Conservation (phyloP, 2,329 filamentous ascomycete species). For the Pseudocercospora vitis region DNA sequence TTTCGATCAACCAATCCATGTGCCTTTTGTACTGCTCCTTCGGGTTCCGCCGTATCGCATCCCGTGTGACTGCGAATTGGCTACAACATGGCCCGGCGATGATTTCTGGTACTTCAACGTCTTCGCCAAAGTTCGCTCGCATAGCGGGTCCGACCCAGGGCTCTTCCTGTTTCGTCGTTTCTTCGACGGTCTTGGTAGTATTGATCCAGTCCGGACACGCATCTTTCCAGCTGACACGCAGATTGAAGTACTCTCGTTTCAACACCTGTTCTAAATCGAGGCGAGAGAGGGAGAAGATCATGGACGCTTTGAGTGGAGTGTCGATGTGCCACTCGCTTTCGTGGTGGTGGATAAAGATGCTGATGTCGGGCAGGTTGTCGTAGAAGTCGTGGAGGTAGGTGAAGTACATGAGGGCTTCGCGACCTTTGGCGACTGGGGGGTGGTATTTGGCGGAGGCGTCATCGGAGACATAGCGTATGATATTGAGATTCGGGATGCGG, state of each 20-base stretch:
- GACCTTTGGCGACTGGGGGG: slow-evolving; percentile 21
- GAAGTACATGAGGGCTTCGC: slow-evolving; percentile 29
- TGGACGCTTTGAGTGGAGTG: slow-evolving; percentile 16
- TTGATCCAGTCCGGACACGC: slow-evolving; percentile 26
- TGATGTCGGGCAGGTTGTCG: slow-evolving; percentile 23
- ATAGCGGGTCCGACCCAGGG: slow-evolving; percentile 23
- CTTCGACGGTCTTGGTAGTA: slow-evolving; percentile 20
- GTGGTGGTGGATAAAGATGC: slow-evolving; percentile 25
- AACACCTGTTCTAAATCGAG: slow-evolving; percentile 25
- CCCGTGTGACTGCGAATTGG: slow-evolving; percentile 26
- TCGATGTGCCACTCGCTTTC: slow-evolving; percentile 28
- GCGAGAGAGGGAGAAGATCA: slow-evolving; percentile 21
- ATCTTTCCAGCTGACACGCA: slow-evolving; percentile 25
- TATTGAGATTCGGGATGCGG: slow-evolving; percentile 20
- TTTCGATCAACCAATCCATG: slow-evolving; percentile 17
- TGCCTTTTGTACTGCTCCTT: slow-evolving; percentile 21
- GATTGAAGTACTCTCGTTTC: slow-evolving; percentile 25
- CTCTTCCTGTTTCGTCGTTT: slow-evolving; percentile 24
- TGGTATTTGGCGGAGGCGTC: slow-evolving; percentile 20
- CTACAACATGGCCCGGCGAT: slow-evolving; percentile 28
- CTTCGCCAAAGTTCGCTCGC: slow-evolving; percentile 23
- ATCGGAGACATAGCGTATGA: slow-evolving; percentile 27
- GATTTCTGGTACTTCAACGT: slow-evolving; percentile 18
- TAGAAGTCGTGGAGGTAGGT: slow-evolving; percentile 28
- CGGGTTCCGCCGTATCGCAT: slow-evolving; percentile 16